phyloP scores from a whole-genome alignment of 2,329 filamentous ascomycete species.

The Knoxdaviesia capensis region DNA sequence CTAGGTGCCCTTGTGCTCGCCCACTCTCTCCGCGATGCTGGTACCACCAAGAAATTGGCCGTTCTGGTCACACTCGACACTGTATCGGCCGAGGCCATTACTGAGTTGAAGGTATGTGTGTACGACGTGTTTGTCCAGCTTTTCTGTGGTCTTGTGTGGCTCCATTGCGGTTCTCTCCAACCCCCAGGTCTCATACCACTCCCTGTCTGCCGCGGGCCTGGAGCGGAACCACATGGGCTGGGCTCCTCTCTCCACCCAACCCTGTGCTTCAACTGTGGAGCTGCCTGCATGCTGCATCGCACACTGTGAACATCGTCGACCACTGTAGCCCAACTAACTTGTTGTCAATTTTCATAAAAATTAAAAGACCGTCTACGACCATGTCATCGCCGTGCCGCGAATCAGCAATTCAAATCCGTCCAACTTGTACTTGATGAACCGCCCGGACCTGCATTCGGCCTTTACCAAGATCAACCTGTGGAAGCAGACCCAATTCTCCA shows the following conservation, averaged over 20 bases:
- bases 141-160: no score
- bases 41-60: constrained; percentile 68
- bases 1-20: constrained; percentile 84
- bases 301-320: constrained; percentile 3
- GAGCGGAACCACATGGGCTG: no score
- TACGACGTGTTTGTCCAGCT: no score
- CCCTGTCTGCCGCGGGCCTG: no score
- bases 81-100: constrained; percentile 54
- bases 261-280: no score
- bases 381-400: constrained; percentile 65
- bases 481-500: constrained; percentile 75
- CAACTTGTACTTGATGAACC: constrained; percentile 83
- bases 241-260: no score
- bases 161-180: no score
- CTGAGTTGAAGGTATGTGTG: constrained; percentile 50
- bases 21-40: constrained; percentile 82
- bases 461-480: constrained; percentile 96
- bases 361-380: constrained; percentile 59
- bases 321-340: not conserved
- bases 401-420: constrained; percentile 58
- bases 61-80: constrained; percentile 67
- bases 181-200: no score
- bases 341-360: no score
- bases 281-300: no score
- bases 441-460: constrained; percentile 71